Evolutionary conservation across 1,139 yeast genomes (phyloP).

Genomic region (Magnusiomyces fungicola): DNA sequence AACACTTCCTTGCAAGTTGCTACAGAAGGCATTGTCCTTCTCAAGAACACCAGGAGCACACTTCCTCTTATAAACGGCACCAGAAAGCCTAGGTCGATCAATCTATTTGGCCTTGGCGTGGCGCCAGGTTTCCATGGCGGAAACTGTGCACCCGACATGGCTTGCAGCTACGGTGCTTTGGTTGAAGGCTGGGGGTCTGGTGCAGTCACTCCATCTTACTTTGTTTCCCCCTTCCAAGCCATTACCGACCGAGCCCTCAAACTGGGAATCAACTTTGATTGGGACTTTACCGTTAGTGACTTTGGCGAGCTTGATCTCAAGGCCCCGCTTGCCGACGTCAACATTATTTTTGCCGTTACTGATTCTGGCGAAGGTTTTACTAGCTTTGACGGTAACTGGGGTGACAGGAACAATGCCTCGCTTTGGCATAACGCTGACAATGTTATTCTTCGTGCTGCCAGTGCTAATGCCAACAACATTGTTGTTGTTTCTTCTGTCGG

Average conservation of each 20-base stretch:
- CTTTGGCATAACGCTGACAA: constrained; percentile 58
- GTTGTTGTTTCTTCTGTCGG: constrained; percentile 55
- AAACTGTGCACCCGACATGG: constrained; percentile 31
- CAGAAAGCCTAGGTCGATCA: constrained; percentile 41
- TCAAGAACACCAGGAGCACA: constrained; percentile 45
- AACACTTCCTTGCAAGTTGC: constrained; percentile 49
- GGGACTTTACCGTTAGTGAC: constrained; percentile 35
- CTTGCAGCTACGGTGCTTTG: constrained; percentile 28
- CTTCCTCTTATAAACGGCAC: constrained; percentile 48
- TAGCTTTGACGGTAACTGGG: constrained; percentile 48
- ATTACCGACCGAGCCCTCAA: constrained; percentile 18
- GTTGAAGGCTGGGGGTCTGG: constrained; percentile 42
- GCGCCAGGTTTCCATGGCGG: constrained; percentile 32
- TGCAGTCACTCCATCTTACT: constrained; percentile 47
- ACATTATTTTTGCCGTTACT: constrained; percentile 38
- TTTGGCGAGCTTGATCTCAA: constrained; percentile 42
- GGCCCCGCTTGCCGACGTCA: constrained; percentile 45
- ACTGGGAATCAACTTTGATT: constrained; percentile 20
- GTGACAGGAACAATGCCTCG: constrained; percentile 51
- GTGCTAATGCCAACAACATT: constrained; percentile 45
- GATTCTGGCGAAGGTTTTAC: constrained; percentile 55
- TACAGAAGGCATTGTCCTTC: constrained; percentile 48
- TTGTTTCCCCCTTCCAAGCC: constrained; percentile 44
- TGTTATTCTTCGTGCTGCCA: constrained; percentile 43
- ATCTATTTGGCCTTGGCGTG: constrained; percentile 36